Percentiles rank a stretch among this genome's conserved stretches.
phyloP scores from a whole-genome alignment of 345 rosid species.

The Durio zibethinus region DNA sequence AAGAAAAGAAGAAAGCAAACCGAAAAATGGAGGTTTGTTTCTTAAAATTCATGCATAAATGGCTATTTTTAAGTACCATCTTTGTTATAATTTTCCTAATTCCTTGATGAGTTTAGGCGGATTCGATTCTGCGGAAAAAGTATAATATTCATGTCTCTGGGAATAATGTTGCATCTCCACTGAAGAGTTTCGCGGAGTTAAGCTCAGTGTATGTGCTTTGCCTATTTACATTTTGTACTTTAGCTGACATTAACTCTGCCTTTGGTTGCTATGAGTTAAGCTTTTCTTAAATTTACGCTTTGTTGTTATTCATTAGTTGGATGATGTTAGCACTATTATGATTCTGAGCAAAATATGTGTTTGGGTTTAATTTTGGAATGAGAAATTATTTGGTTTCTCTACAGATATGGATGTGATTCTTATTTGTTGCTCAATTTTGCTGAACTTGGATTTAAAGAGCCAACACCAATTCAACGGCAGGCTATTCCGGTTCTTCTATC shows the following conservation, averaged over 20 bases:
- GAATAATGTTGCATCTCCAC: slow-evolving; percentile 68
- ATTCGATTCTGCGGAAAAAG: slow-evolving; percentile 65
- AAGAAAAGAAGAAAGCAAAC: slow-evolving; percentile 51
- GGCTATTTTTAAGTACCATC: not conserved
- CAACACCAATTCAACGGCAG: slow-evolving; percentile 98
- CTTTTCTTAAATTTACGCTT: not conserved
- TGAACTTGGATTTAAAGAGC: slow-evolving; percentile 86
- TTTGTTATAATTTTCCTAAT: not conserved
- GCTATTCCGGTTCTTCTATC: slow-evolving; percentile 84
- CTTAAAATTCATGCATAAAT: not conserved
- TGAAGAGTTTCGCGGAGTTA: slow-evolving; percentile 62
- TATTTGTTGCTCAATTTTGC: slow-evolving; percentile 63
- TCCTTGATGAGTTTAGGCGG: slow-evolving; percentile 44
- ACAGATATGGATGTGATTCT: slow-evolving; percentile 66
- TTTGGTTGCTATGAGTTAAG: slow-evolving; percentile 6
- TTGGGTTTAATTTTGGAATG: slow-evolving; percentile 4
- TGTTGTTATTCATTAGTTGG: not conserved
- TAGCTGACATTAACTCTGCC: not conserved
- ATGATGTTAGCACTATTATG: not conserved
- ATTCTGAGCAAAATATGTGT: not conserved
- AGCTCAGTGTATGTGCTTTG: slow-evolving; percentile 47
- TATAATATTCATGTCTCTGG: slow-evolving; percentile 79
- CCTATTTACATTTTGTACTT: slow-evolving; percentile 10
- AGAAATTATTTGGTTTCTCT: not conserved
- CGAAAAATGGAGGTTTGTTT: slow-evolving; percentile 62